phyloP scores from a whole-genome alignment of 129 eudicot species.

The Glebionis coronaria region DNA sequence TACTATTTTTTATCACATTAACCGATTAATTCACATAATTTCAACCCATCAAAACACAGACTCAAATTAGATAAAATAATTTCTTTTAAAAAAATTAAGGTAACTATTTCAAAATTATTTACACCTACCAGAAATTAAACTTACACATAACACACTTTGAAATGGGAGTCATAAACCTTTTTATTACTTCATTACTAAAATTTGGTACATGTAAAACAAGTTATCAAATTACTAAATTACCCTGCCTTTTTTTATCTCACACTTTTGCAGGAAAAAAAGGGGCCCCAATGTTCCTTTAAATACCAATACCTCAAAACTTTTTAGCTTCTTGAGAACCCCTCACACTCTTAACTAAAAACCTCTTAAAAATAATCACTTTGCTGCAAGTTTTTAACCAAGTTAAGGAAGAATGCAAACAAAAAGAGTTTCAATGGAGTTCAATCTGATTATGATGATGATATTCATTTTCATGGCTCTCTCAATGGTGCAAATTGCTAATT shows the following conservation, averaged over 20 bases:
- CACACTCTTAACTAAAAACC: constrained; percentile 23
- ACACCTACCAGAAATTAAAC: too few relatives aligned
- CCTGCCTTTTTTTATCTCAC: background rate
- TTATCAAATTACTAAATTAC: background rate
- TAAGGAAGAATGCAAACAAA: constrained; percentile 2
- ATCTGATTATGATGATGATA: constrained; percentile 19
- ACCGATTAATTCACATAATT: too few relatives aligned
- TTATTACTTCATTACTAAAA: background rate
- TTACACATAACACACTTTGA: too few relatives aligned
- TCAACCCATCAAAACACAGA: too few relatives aligned
- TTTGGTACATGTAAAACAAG: background rate
- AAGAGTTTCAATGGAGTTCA: constrained; percentile 19
- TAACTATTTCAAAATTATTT: too few relatives aligned
- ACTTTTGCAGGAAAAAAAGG: background rate
- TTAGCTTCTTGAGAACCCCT: background rate
- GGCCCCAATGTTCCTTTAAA: constrained; percentile 4
- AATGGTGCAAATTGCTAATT: constrained; percentile 30
- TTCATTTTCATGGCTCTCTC: constrained; percentile 30
- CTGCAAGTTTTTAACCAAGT: constrained; percentile 1
- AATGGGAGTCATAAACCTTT: too few relatives aligned
- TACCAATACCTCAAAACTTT: constrained; percentile 15
- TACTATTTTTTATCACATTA: too few relatives aligned
- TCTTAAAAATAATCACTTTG: constrained; percentile 8
- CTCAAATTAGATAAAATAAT: too few relatives aligned
- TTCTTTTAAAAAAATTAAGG: too few relatives aligned